Percentiles rank a stretch among this genome's conserved stretches.
phyloP scores from a whole-genome alignment of 225 moss, liverwort and hornwort genomes.

The Sphagnum tenellum region DNA sequence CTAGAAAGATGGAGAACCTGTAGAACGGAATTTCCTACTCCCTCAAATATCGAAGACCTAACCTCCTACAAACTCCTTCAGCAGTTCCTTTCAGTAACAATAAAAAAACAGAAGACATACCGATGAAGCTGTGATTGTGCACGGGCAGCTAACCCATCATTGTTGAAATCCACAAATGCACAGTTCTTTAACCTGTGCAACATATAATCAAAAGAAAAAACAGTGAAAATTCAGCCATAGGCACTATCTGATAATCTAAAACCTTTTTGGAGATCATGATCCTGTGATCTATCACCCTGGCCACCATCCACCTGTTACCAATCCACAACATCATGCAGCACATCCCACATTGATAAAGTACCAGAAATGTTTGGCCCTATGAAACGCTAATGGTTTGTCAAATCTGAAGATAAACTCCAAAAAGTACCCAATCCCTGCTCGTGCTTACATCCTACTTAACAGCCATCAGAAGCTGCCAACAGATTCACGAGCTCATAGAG shows the following conservation, averaged over 20 bases:
- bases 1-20: too few relatives aligned
- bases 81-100: too few relatives aligned
- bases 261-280: not conserved
- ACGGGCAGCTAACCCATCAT: conserved; percentile 24
- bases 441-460: not conserved
- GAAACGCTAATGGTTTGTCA: too few relatives aligned
- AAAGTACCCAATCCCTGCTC: not conserved
- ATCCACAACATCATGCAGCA: not conserved
- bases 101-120: conserved; percentile 5
- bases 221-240: too few relatives aligned
- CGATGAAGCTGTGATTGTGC: conserved; percentile 47
- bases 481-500: not conserved
- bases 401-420: too few relatives aligned
- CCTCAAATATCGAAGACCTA: too few relatives aligned
- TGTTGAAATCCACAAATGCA: conserved; percentile 44
- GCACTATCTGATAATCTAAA: too few relatives aligned
- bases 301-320: not conserved
- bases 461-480: not conserved
- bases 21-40: too few relatives aligned
- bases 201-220: too few relatives aligned
- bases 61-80: too few relatives aligned
- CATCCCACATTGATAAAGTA: too few relatives aligned
- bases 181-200: conserved; percentile 40
- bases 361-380: too few relatives aligned
- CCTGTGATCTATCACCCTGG: not conserved